Conservation (phyloP, 2,329 filamentous ascomycete species). For the Aureobasidium sp. region DNA sequence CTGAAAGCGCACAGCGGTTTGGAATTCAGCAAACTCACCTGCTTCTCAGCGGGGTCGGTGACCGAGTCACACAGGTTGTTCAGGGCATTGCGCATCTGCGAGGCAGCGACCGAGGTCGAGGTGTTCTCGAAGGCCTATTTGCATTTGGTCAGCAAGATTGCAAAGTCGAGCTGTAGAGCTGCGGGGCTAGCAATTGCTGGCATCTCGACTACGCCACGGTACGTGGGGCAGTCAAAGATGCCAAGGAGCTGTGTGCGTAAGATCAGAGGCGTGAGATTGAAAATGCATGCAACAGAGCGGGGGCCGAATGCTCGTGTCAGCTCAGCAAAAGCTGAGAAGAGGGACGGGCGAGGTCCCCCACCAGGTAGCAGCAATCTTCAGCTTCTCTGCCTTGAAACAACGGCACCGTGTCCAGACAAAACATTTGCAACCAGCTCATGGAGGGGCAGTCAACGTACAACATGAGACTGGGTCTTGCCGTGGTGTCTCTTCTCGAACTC, state of each 20-base stretch:
- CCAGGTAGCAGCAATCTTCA: not conserved
- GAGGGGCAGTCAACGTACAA: slow-evolving; percentile 53
- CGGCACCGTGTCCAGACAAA: not conserved
- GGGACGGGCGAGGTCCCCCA: not conserved
- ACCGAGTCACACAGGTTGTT: slow-evolving; percentile 89
- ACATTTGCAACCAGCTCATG: not conserved
- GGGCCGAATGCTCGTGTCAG: not conserved
- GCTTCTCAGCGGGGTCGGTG: slow-evolving; percentile 66
- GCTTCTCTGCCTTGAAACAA: not conserved
- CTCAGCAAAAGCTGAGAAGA: not conserved
- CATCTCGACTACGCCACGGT: not conserved
- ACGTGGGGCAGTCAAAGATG: not conserved
- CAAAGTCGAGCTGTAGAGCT: not conserved
- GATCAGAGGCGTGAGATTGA: not conserved
- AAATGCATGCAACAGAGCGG: not conserved
- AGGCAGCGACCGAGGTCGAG: slow-evolving; percentile 93
- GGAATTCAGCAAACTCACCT: slow-evolving; percentile 51
- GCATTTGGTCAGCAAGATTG: not conserved
- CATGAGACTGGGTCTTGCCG: slow-evolving; percentile 78
- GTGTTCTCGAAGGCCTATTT: slow-evolving; percentile 95
- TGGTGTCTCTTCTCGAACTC: slow-evolving; percentile 61
- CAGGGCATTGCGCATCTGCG: slow-evolving; percentile 97
- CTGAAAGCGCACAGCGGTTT: slow-evolving; percentile 20
- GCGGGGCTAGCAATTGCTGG: not conserved
- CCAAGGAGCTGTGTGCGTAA: not conserved